A percentile compares a stretch with the other conserved stretches of the same genome.
Conservation (phyloP, 2,329 filamentous ascomycete genomes). For the Talaromyces sp. region DNA sequence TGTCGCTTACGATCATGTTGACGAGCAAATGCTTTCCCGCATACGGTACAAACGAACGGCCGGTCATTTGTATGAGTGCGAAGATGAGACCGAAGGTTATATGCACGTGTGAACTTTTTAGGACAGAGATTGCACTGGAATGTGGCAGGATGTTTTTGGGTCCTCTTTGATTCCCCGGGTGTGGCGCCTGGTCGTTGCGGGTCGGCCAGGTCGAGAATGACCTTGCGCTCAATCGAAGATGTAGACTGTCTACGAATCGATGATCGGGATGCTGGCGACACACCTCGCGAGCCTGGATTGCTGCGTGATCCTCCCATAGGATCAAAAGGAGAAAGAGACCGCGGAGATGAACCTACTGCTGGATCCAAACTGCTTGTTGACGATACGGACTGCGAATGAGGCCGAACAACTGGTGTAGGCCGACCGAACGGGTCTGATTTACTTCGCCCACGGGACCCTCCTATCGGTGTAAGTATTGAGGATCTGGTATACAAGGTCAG, state of each 20-base stretch:
- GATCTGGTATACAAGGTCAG: not conserved
- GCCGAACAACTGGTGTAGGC: constrained; percentile 28
- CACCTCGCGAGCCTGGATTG: constrained; percentile 43
- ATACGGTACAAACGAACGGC: constrained; percentile 95
- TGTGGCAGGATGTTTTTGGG: constrained; percentile 94
- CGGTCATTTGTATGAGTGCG: constrained; percentile 96
- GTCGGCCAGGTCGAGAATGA: constrained; percentile 88
- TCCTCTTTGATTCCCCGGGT: constrained; percentile 66
- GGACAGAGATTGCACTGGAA: constrained; percentile 93
- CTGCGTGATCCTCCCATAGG: constrained; percentile 27
- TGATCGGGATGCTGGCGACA: constrained; percentile 40
- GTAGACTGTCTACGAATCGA: constrained; percentile 44
- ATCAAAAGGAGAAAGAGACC: constrained; percentile 45
- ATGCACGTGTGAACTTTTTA: constrained; percentile 92
- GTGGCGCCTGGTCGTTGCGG: constrained; percentile 71
- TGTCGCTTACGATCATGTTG: constrained; percentile 97
- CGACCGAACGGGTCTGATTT: constrained; percentile 58
- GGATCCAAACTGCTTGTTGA: constrained; percentile 32
- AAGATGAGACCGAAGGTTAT: constrained; percentile 91
- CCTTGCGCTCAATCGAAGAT: constrained; percentile 56
- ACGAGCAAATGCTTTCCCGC: constrained; percentile 92
- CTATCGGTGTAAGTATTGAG: constrained; percentile 8
- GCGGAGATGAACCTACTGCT: constrained; percentile 31
- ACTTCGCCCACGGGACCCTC: constrained; percentile 55
- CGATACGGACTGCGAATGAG: constrained; percentile 37